Conservation (phyloP, 1,139 yeast genomes). For the Taphrina flavorubra region DNA sequence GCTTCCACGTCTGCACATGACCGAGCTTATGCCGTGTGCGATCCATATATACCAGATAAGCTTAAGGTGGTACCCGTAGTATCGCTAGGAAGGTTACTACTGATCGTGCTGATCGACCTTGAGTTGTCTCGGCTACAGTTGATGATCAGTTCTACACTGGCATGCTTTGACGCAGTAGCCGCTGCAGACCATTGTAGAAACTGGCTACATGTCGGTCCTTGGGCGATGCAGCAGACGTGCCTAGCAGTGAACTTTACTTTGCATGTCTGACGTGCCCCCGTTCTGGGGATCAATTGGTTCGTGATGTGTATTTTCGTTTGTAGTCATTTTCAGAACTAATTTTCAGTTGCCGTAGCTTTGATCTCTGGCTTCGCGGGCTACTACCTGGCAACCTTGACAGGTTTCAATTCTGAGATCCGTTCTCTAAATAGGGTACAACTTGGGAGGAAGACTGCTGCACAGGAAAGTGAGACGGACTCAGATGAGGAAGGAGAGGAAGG, state of each 20-base stretch:
- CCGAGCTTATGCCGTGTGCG: too few relatives aligned
- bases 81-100: too few relatives aligned
- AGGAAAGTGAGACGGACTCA: conserved; percentile 7
- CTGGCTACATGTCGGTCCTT: too few relatives aligned
- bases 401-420: not conserved
- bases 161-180: not conserved
- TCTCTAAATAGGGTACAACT: too few relatives aligned
- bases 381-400: conserved; percentile 3
- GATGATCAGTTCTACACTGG: not conserved
- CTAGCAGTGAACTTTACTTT: not conserved
- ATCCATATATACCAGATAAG: too few relatives aligned
- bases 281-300: conserved; percentile 20
- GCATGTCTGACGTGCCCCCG: conserved; percentile 16
- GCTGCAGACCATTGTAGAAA: too few relatives aligned
- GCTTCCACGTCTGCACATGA: too few relatives aligned
- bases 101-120: not conserved
- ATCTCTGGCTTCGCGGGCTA: conserved; percentile 12
- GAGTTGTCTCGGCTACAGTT: not conserved
- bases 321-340: not conserved
- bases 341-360: conserved; percentile 5
- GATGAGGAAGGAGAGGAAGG: conserved; percentile 23
- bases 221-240: not conserved
- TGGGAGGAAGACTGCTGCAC: not conserved
- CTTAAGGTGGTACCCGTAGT: too few relatives aligned
- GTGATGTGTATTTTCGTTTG: not conserved